phyloP scores from a whole-genome alignment of 441 rosid genomes.

The Populus hybrid region DNA sequence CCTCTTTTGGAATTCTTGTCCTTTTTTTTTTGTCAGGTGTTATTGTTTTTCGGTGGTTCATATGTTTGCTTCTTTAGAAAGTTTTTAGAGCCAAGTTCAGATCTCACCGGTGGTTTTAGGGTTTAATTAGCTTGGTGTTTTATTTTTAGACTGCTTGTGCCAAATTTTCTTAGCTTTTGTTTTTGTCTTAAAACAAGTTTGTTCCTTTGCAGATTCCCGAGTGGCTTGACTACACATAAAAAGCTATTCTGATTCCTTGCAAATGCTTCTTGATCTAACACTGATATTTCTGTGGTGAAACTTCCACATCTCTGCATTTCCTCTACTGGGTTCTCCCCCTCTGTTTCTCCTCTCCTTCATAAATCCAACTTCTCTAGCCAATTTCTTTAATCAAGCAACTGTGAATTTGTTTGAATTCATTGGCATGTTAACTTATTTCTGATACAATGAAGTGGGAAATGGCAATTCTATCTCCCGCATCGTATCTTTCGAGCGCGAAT shows the following conservation, averaged over 20 bases:
- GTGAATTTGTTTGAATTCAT: neutral
- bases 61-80: conserved; percentile 15
- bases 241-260: conserved; percentile 65
- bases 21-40: neutral
- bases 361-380: neutral
- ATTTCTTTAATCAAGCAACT: neutral
- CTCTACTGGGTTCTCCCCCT: conserved; percentile 11
- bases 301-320: conserved; percentile 33
- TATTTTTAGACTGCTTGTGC: conserved; percentile 12
- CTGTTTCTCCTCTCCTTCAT: conserved; percentile 15
- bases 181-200: conserved; percentile 1
- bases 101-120: conserved; percentile 32
- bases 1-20: conserved; percentile 13
- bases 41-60: conserved; percentile 18
- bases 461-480: conserved; percentile 53
- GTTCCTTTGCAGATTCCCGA: conserved; percentile 66
- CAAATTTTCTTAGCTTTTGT: conserved; percentile 15
- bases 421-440: neutral
- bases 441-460: conserved; percentile 66
- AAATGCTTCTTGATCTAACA: conserved; percentile 51
- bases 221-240: conserved; percentile 43
- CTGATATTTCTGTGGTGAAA: conserved; percentile 45
- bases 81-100: conserved; percentile 21
- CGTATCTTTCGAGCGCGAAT: conserved; percentile 54
- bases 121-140: conserved; percentile 12